These are phyloP conservation scores for Trichocomaceae sp. DNA, from an alignment of 2,329 filamentous ascomycete species.

Conservation along the genomic window DNA sequence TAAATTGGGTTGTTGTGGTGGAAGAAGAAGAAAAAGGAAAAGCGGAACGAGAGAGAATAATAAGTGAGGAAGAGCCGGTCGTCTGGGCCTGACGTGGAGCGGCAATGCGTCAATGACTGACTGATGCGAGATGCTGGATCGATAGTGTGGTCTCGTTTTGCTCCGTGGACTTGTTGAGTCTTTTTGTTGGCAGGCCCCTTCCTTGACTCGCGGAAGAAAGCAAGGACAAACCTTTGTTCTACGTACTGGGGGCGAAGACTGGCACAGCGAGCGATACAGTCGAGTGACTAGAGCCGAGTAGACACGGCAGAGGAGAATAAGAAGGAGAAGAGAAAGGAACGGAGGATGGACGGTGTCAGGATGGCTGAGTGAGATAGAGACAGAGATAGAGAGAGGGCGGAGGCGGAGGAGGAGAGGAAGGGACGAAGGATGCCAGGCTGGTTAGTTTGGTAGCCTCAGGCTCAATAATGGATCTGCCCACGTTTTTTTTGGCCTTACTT, in stretches of 20 bases:
- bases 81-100: neutral
- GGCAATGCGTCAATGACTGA: neutral
- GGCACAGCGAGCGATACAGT: no score
- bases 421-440: neutral
- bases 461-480: constrained; percentile 8
- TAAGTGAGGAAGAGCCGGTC: neutral
- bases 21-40: neutral
- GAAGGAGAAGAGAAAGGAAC: no score
- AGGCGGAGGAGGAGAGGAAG: neutral
- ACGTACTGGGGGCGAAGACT: no score
- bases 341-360: neutral
- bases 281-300: no score
- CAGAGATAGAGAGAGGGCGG: neutral
- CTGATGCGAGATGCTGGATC: neutral
- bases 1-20: neutral
- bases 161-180: neutral
- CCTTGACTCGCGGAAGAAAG: neutral
- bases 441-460: neutral
- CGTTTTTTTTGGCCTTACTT: neutral
- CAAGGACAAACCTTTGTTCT: neutral
- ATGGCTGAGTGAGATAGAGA: no score
- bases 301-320: neutral
- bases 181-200: neutral
- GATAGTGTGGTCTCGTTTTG: neutral
- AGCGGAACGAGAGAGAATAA: neutral